phyloP scores from a whole-genome alignment of 2,329 filamentous ascomycete species.

The Penicillium sclerotigenum region DNA sequence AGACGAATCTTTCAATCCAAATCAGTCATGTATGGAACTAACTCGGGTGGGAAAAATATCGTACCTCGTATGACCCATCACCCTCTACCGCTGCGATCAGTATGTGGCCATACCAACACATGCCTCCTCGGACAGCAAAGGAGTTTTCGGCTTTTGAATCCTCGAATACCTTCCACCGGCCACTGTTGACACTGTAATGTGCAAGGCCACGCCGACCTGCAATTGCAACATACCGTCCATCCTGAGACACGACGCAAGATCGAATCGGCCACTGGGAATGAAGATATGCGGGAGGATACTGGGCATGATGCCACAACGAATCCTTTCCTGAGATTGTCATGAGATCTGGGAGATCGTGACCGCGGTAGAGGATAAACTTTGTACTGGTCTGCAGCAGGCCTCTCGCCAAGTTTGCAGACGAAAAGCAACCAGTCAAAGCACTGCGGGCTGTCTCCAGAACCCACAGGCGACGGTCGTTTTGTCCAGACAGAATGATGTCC shows the following conservation, averaged over 20 bases:
- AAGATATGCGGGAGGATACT: constrained; percentile 79
- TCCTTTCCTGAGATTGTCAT: constrained; percentile 89
- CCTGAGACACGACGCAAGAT: constrained; percentile 79
- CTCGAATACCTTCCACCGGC: constrained; percentile 91
- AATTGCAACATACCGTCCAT: constrained; percentile 93
- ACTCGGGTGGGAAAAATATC: not conserved
- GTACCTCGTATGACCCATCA: constrained; percentile 70
- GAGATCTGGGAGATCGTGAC: constrained; percentile 85
- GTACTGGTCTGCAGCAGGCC: constrained; percentile 85
- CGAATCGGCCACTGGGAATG: constrained; percentile 91
- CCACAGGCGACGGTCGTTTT: constrained; percentile 76
- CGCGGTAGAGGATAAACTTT: constrained; percentile 86
- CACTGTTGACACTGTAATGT: constrained; percentile 92
- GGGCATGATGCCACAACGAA: constrained; percentile 90
- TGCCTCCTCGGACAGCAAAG: constrained; percentile 88
- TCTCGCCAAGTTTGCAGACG: constrained; percentile 82
- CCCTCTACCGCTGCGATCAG: constrained; percentile 90
- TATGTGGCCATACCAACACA: constrained; percentile 98
- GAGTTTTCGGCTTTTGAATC: constrained; percentile 79
- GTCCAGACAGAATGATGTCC: constrained; percentile 72
- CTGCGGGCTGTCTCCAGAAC: constrained; percentile 89
- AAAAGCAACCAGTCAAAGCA: constrained; percentile 88
- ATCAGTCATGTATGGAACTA: constrained; percentile 6
- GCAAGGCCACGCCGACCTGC: constrained; percentile 88
- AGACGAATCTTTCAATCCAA: constrained; percentile 63